Conservation (phyloP, 352 stramenopile species). For the Peronospora destructor region DNA sequence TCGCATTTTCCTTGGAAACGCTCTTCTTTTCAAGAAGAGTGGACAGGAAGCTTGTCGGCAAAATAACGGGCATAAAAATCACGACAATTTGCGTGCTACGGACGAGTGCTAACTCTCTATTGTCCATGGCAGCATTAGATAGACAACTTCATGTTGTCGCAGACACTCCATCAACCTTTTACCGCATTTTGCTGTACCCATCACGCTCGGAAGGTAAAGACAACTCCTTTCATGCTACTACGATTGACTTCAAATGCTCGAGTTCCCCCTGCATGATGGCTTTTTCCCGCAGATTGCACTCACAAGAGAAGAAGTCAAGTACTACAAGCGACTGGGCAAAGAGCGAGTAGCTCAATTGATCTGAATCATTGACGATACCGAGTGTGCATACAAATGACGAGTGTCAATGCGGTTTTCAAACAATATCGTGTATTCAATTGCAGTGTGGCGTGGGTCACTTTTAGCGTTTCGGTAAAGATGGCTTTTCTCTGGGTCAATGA, state of each 20-base stretch:
- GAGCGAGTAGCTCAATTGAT: conserved; percentile 66
- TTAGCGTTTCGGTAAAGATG: too few relatives aligned
- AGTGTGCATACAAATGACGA: conserved; percentile 70
- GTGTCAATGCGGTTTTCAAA: too few relatives aligned
- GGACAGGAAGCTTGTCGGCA: not conserved
- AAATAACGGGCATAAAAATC: not conserved
- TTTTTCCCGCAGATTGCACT: conserved; percentile 82
- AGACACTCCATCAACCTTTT: conserved; percentile 12
- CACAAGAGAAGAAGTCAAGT: conserved; percentile 54
- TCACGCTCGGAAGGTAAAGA: not conserved
- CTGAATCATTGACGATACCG: conserved; percentile 71
- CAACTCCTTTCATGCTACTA: conserved; percentile 5
- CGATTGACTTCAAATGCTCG: conserved; percentile 36
- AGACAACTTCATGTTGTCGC: conserved; percentile 13
- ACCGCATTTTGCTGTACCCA: conserved; percentile 2
- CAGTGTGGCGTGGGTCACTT: too few relatives aligned
- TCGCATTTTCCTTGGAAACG: conserved; percentile 6
- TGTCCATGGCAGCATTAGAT: too few relatives aligned
- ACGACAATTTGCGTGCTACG: too few relatives aligned
- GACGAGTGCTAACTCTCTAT: not conserved
- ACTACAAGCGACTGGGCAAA: conserved; percentile 73
- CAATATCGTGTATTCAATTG: too few relatives aligned
- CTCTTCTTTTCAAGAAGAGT: conserved; percentile 1
- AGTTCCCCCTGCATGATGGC: conserved; percentile 66
- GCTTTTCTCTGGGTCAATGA: too few relatives aligned